These are phyloP conservation scores for Laguncularia racemosa DNA, from an alignment of 345 rosid genomes.

Conservation along the genomic window DNA sequence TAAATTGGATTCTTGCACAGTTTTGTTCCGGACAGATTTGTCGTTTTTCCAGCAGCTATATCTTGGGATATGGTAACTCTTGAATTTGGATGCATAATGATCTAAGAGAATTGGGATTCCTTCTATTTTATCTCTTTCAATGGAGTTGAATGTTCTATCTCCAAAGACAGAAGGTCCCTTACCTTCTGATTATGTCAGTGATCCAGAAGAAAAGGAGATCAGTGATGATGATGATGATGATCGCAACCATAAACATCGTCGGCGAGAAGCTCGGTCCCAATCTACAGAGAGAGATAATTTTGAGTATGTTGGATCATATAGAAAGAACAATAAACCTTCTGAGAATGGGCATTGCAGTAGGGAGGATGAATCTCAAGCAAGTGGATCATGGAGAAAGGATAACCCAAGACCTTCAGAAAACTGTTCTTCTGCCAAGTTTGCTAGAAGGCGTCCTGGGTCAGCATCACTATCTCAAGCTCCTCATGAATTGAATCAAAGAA, in stretches of 20 bases:
- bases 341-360: slow-evolving; percentile 57
- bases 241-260: slow-evolving; percentile 94
- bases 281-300: slow-evolving; percentile 59
- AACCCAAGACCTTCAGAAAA: slow-evolving; percentile 32
- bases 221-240: slow-evolving; percentile 98
- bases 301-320: slow-evolving; percentile 54
- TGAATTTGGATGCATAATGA: slow-evolving; percentile 2
- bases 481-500: slow-evolving; percentile 56
- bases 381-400: slow-evolving; percentile 34
- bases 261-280: slow-evolving; percentile 58
- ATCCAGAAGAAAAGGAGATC: slow-evolving; percentile 72
- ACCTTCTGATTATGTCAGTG: slow-evolving; percentile 60
- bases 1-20: too few relatives aligned
- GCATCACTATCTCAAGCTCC: slow-evolving; percentile 36
- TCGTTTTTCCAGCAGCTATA: too few relatives aligned
- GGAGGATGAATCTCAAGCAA: slow-evolving; percentile 50
- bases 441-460: slow-evolving; percentile 50
- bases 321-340: slow-evolving; percentile 52
- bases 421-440: slow-evolving; percentile 38
- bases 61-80: too few relatives aligned
- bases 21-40: too few relatives aligned
- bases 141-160: slow-evolving; percentile 76
- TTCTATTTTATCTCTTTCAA: slow-evolving; percentile 20
- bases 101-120: slow-evolving; percentile 1
- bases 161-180: slow-evolving; percentile 49